Percentiles rank a stretch among this genome's conserved stretches.
Evolutionary conservation across 2,329 filamentous ascomycete genomes (phyloP).

Genomic region (Sclerotinia spermophila): DNA sequence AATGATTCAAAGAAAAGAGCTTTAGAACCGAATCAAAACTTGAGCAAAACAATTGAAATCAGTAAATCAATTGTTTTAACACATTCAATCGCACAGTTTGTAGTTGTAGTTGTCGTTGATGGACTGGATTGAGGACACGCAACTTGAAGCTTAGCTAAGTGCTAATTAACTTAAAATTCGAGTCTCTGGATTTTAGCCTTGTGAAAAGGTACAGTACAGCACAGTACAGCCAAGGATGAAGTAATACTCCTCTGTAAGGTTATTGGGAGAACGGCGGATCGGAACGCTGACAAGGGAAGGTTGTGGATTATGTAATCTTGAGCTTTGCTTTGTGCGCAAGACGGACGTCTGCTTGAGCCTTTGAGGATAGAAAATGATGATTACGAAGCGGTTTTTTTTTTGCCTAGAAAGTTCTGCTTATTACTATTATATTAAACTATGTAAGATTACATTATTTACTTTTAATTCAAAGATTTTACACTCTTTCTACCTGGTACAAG

Average conservation of each 20-base stretch:
- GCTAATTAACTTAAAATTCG: not conserved
- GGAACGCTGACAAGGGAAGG: not conserved
- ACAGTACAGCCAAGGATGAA: constrained; percentile 13
- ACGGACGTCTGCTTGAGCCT: not conserved
- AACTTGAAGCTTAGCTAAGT: constrained; percentile 27
- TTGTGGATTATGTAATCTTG: constrained; percentile 1
- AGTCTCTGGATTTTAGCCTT: constrained; percentile 13
- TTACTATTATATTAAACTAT: not conserved
- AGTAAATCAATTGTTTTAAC: not conserved
- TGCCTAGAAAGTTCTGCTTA: constrained; percentile 34
- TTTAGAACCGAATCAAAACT: not conserved
- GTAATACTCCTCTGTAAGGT: not conserved
- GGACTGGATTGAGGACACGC: constrained; percentile 31
- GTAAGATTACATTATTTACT: constrained; percentile 1
- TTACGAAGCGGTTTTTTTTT: constrained; percentile 31
- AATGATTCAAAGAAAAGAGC: constrained; percentile 9
- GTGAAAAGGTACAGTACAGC: constrained; percentile 16
- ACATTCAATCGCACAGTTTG: not conserved
- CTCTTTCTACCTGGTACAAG: not conserved
- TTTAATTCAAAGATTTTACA: not conserved
- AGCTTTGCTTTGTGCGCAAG: not conserved
- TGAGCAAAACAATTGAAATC: not conserved
- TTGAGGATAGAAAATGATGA: constrained; percentile 20
- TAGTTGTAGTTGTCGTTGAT: not conserved
- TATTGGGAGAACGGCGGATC: constrained; percentile 6